phyloP scores from a whole-genome alignment of 176 grass and related monocot species.

The Musa acuminata region DNA sequence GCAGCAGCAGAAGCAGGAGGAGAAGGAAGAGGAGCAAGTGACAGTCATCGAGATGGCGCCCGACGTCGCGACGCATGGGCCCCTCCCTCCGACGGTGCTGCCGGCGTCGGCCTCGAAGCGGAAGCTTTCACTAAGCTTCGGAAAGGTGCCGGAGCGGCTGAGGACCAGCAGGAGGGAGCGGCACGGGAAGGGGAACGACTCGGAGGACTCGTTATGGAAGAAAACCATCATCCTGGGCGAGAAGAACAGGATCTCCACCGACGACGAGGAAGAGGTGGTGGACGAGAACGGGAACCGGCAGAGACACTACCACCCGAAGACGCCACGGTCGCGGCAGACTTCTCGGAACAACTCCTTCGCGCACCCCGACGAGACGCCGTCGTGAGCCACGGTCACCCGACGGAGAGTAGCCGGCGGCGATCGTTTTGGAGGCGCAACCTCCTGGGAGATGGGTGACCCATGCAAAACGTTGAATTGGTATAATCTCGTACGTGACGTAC shows the following conservation, averaged over 20 bases:
- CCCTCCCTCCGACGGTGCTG: conserved; percentile 31
- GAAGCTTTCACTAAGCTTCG: conserved; percentile 45
- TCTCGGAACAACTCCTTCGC: conserved; percentile 62
- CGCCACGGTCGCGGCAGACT: conserved; percentile 37
- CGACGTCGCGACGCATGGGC: conserved; percentile 58
- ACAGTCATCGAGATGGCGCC: conserved; percentile 38
- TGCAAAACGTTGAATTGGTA: too few species aligned
- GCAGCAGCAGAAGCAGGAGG: not conserved
- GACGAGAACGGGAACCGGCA: conserved; percentile 31
- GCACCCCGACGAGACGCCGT: conserved; percentile 21
- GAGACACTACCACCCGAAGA: conserved; percentile 17
- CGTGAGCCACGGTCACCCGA: not conserved
- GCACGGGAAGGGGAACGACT: conserved; percentile 30
- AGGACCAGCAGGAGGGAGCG: conserved; percentile 49
- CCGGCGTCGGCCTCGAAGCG: conserved; percentile 26
- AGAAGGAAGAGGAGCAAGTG: not conserved
- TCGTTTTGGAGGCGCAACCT: too few species aligned
- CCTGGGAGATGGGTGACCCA: too few species aligned
- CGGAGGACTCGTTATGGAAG: conserved; percentile 72
- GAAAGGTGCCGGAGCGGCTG: conserved; percentile 64
- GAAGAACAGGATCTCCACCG: conserved; percentile 47
- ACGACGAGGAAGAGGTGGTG: conserved; percentile 40
- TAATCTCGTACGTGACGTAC: too few species aligned
- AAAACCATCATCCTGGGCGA: conserved; percentile 81
- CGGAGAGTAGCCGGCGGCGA: too few species aligned